phyloP scores from a whole-genome alignment of 1,284 basidiomycete species.

The Phenoliferia sp. region DNA sequence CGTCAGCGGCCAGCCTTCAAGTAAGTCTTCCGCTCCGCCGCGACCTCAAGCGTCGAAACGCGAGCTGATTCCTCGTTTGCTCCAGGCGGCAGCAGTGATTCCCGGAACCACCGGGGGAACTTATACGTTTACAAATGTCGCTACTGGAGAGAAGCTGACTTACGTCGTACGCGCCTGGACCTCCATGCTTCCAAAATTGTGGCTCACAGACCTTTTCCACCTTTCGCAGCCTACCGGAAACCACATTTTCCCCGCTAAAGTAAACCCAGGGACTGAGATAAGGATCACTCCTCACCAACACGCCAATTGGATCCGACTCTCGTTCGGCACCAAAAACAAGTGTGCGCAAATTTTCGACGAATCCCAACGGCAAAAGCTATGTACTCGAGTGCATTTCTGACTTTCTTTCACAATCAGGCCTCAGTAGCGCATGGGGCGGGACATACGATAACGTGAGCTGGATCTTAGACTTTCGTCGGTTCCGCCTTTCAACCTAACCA shows the following conservation, averaged over 20 bases:
- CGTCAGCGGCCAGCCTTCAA: background rate
- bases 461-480: background rate
- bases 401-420: constrained; percentile 1
- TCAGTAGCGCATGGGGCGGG: constrained; percentile 13
- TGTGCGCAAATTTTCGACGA: background rate
- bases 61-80: background rate
- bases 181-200: background rate
- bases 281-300: constrained; percentile 5
- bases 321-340: constrained; percentile 17
- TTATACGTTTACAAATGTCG: constrained; percentile 23
- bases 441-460: constrained; percentile 13
- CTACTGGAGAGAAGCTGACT: constrained; percentile 15
- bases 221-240: constrained; percentile 12
- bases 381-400: background rate
- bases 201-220: background rate
- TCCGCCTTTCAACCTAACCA: background rate
- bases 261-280: constrained; percentile 1
- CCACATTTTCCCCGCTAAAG: constrained; percentile 12
- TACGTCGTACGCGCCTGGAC: constrained; percentile 2
- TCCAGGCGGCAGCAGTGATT: constrained; percentile 23
- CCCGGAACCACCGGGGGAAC: constrained; percentile 18
- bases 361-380: constrained; percentile 10
- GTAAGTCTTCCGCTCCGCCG: background rate
- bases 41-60: background rate
- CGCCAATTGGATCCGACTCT: background rate